Base-by-base conservation (phyloP, 108 stramenopile species). In the Fistulifera pelliculosa region DNA sequence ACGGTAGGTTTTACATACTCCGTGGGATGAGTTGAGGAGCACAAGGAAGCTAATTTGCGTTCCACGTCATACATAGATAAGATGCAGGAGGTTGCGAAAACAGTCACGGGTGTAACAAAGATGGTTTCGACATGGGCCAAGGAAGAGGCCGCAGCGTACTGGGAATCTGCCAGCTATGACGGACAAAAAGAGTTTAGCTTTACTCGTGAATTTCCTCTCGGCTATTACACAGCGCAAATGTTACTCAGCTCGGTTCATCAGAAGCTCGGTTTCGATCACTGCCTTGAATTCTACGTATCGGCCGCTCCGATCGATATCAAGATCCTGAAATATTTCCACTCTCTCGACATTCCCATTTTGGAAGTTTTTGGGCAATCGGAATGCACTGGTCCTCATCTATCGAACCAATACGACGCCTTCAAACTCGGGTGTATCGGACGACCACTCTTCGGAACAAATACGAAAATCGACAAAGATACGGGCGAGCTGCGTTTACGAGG, bases 281-380 rank as follows among this genome's bases (percentile, higher is more conserved):
- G 69, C 51, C 54, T 61, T 41, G n/a, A 28, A 13, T 49, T 60
- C 7, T 83, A 69, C 58, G 70, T 72, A 18, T 65, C 58, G 15
- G 81, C 86, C 14, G 81, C 86, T 14, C 86, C 86, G 26, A 84
- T 87, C 18, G 51, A 75, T 18, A 25, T 43, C 12, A 78, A 83
- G 60, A 74, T 76, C 25, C 54, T 87, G 19, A 43, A 74, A 28
- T 87, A 87, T 64, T 84, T 87, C 54, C 74, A 59, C 23, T 78
- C 80, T 0, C 41, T 87, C 27, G 79, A 81, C 56, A 83, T 87
- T 41, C 81, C 77, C 24, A 70, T 87, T 53, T 42, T 52, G 38
- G 86, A 66, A 43, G 19, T 84, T 19, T 87, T 81, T 60, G 82
- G 86, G 4, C 79, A 81, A 52, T 77, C 78, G 16, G 81, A 87